Evolutionary conservation across 805 yeast genomes (phyloP), one percentile per base, ranked within the genome.

Genomic region (Myxozyma kluyveri): DNA sequence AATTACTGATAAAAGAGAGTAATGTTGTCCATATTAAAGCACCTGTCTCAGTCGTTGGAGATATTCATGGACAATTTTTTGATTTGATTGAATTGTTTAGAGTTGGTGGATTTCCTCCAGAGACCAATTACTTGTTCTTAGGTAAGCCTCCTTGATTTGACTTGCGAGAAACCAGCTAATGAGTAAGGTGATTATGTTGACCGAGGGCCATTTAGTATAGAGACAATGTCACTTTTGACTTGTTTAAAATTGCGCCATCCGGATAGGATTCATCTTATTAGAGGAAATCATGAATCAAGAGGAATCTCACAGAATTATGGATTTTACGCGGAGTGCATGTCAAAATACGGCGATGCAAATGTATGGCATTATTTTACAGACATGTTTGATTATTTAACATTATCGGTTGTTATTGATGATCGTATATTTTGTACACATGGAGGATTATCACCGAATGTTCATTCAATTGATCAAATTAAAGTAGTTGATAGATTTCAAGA

Each of bases 261-360:
- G 0, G 75, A 77, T 24, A 73, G 99, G 41, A 83, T 93, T 2
- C 82, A 80, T 61, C 72, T 93, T 47, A 80, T 93, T 5, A 74
- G 99, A 50, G 99, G 99, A 10, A 93, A 93, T 66, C 99, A 93
- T 67, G 99, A 93, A 69, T 86, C 96, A 1, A 74, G 99, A 45
- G 97, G 95, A 49, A 91, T 93, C 62, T 95, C 99, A 4, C 96
- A 96, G 59, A 88, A 90, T 67, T 93, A 93, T 65, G 99, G 99
- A 2, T 93, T 93, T 65, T 93, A 93, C 66, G 82, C 96, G 0
- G 99, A 93, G 69, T 93, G 97, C 60, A 74, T 88, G 56, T 80
- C 88, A 47, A 93, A 95, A 66, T 93, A 93, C 67, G 91, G 95
- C 14, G 75, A 77, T 43, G 81, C 80, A 27, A 79, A 78, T 36